Percentiles rank a stretch among this genome's conserved stretches.
Conservation (phyloP, 2,329 filamentous ascomycete genomes). For the Myotisia sp. region DNA sequence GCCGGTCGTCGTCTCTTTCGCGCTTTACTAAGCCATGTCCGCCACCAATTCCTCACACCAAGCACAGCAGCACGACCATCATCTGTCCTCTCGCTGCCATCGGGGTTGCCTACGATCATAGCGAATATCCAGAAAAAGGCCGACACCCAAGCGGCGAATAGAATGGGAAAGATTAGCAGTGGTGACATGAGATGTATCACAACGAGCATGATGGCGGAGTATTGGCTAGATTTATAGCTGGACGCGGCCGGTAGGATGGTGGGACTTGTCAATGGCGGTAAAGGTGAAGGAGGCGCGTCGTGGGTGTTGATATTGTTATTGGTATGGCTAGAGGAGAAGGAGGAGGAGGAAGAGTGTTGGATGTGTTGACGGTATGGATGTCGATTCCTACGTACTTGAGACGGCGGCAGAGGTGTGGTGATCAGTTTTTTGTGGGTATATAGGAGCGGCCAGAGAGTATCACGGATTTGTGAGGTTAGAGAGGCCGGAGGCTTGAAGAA, state of each 20-base stretch:
- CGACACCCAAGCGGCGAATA: slow-evolving; percentile 44
- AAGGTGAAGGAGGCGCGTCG: slow-evolving; percentile 10
- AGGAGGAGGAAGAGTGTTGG: slow-evolving; percentile 4
- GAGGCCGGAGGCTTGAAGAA: slow-evolving; percentile 31
- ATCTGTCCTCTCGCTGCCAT: slow-evolving; percentile 44
- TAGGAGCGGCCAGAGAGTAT: slow-evolving; percentile 40
- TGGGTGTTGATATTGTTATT: background rate
- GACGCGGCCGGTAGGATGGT: slow-evolving; percentile 24
- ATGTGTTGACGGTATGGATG: slow-evolving; percentile 14
- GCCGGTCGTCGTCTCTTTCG: slow-evolving; percentile 9
- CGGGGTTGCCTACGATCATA: slow-evolving; percentile 47
- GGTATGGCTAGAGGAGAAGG: slow-evolving; percentile 1
- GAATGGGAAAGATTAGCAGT: slow-evolving; percentile 41
- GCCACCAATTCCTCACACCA: slow-evolving; percentile 46
- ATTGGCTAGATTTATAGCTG: slow-evolving; percentile 23
- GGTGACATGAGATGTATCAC: slow-evolving; percentile 42
- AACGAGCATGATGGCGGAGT: slow-evolving; percentile 30
- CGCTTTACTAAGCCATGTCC: slow-evolving; percentile 35
- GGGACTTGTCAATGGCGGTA: slow-evolving; percentile 21
- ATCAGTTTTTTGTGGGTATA: slow-evolving; percentile 32
- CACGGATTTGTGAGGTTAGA: slow-evolving; percentile 37
- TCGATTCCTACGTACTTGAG: slow-evolving; percentile 12
- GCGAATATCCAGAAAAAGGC: slow-evolving; percentile 50
- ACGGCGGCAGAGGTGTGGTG: slow-evolving; percentile 13
- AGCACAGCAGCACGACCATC: slow-evolving; percentile 48